phyloP scores from a whole-genome alignment of 257 asterid species.

The Voacanga thouarsii region DNA sequence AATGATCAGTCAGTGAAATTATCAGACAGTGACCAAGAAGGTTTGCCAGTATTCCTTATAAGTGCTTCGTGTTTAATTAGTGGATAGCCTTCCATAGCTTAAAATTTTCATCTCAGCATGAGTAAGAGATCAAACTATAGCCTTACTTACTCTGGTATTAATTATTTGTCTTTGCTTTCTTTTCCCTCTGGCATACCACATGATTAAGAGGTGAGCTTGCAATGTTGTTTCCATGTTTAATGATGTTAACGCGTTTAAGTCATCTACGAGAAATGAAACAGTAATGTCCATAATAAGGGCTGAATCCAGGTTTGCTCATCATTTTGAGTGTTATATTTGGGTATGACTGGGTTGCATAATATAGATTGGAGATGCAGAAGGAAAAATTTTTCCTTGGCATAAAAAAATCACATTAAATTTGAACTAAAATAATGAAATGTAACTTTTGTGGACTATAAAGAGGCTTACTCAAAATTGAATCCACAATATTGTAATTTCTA shows the following conservation, averaged over 20 bases:
- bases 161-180: neutral
- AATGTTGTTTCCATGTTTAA: neutral
- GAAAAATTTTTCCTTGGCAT: neutral
- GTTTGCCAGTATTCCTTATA: constrained; percentile 22
- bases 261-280: neutral
- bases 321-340: neutral
- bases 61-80: neutral
- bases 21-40: constrained; percentile 30
- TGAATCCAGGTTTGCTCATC: too few species aligned
- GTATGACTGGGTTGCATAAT: neutral
- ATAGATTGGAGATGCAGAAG: neutral
- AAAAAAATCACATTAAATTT: neutral
- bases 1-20: constrained; percentile 23
- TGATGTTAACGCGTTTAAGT: neutral
- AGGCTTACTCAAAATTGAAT: neutral
- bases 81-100: neutral
- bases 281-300: too few species aligned
- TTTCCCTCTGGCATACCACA: neutral
- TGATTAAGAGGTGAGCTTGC: neutral
- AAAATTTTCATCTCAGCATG: neutral
- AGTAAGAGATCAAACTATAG: neutral
- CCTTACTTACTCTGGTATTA: neutral
- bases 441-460: neutral
- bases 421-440: neutral
- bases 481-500: too few species aligned